Base-by-base conservation (phyloP, 1,284 basidiomycete genomes). In the Acaromyces ingoldii region DNA sequence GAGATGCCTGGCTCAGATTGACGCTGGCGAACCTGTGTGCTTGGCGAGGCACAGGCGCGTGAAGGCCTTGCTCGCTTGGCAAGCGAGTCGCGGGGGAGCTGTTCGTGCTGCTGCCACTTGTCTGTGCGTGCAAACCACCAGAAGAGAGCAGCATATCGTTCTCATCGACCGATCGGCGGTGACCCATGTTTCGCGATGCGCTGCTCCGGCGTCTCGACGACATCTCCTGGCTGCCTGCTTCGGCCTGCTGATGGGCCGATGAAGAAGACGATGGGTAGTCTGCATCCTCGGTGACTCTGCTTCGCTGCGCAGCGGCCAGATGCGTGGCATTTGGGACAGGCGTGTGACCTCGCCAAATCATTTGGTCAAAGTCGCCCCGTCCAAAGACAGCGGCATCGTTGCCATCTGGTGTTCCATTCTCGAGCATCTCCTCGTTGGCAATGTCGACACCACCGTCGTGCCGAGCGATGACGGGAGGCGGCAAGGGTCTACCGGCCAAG, bases 401-500 rank as follows among this genome's bases (percentile, higher is more conserved):
- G 36, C 36, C 53, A 29, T 53, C 52, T 11, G 62, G 59, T 11
- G 62, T 65, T 9, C 63, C 63, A 11, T 57, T 53, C 31, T 57
- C 65, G 28, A 65, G 50, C 34, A 63, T 50, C 28, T 64, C 62
- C 28, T 60, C 58, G 9, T 63, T 55, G 25, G 49, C 60, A n/a
- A 38, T 48, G n/a, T n/a, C n/a, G n/a, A n/a, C n/a, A 2, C 25
- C 46, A 15, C 49, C 39, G 46, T 51, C 61, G 51, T 51, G 44
- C 58, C 37, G 52, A 26, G 67, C 69, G 40, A 73, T 73, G 21
- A 72, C 65, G 0, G 70, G 70, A 31, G 69, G 67, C 24, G 69
- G 70, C 46, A 73, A 49, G 1, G 67, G 62, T 4, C 64, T 43
- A 30, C 67, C 65, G 21, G 67, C 61, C 9, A 65, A 51, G 33